Conservation (phyloP, 2,329 filamentous ascomycete genomes). For the Trichoderma koningiopsis region DNA sequence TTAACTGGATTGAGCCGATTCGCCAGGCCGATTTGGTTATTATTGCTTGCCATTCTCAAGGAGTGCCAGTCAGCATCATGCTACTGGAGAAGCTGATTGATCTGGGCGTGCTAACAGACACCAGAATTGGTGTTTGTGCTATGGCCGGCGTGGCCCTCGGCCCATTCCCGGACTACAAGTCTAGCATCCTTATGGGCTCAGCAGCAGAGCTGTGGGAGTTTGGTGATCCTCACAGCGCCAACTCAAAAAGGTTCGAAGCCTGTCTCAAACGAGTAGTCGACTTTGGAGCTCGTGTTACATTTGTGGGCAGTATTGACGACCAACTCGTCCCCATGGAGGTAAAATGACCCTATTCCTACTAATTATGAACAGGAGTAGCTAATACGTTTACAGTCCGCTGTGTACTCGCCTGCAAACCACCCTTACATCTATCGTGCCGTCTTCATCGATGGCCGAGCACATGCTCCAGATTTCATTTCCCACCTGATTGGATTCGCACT, state of each 20-base stretch:
- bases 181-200: constrained; percentile 82
- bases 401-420: constrained; percentile 82
- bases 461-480: constrained; percentile 90
- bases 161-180: constrained; percentile 90
- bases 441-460: constrained; percentile 89
- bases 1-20: constrained; percentile 94
- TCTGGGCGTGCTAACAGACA: constrained; percentile 76
- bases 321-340: constrained; percentile 92
- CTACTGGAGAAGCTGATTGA: constrained; percentile 90
- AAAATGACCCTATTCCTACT: constrained; percentile 31
- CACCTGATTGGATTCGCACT: constrained; percentile 91
- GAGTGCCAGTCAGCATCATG: constrained; percentile 91
- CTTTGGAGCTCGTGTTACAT: constrained; percentile 81
- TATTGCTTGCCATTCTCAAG: constrained; percentile 93
- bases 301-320: constrained; percentile 93
- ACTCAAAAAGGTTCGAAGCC: constrained; percentile 78
- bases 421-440: constrained; percentile 95
- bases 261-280: constrained; percentile 74
- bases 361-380: background rate
- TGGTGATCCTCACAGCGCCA: constrained; percentile 74
- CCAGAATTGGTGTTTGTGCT: constrained; percentile 82
- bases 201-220: constrained; percentile 97
- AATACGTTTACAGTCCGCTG: constrained; percentile 65
- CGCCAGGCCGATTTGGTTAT: constrained; percentile 85
- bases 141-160: constrained; percentile 92